Evolutionary conservation across 2,329 filamentous ascomycete genomes (phyloP).

Genomic region (Ceratocystis destructans): DNA sequence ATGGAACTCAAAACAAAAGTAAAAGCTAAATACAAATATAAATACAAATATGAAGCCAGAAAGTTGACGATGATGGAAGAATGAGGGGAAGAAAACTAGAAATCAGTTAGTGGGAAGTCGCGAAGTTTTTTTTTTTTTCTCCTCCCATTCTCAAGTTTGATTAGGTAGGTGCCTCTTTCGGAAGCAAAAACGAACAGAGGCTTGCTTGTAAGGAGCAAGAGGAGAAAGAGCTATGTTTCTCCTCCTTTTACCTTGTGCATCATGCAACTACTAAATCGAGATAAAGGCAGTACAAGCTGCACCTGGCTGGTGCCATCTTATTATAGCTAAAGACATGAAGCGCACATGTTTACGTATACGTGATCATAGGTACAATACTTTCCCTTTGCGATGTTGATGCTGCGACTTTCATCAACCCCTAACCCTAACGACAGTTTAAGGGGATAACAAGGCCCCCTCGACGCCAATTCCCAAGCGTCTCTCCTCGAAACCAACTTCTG

Average conservation of each 20-base stretch:
- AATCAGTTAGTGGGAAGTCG: neutral
- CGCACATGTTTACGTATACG: neutral
- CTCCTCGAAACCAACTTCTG: constrained; percentile 15
- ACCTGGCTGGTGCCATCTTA: neutral
- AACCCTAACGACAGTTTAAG: neutral
- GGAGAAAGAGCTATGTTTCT: neutral
- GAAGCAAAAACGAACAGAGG: neutral
- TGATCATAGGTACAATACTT: neutral
- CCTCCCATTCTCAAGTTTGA: neutral
- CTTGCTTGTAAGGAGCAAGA: neutral
- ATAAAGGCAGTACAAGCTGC: neutral
- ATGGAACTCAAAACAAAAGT: neutral
- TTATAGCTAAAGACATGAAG: neutral
- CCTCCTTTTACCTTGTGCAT: neutral
- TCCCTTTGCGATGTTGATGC: neutral
- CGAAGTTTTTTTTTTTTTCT: neutral
- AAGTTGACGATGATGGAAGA: constrained; percentile 28
- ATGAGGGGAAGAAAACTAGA: constrained; percentile 18
- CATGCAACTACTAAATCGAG: neutral
- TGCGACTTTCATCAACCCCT: neutral
- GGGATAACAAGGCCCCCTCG: neutral
- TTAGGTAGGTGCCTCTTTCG: neutral
- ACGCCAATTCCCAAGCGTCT: neutral
- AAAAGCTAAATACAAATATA: neutral
- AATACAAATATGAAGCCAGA: neutral